Conservation (phyloP, 495 filamentous ascomycete species). For the Bacidia gigantensis region DNA sequence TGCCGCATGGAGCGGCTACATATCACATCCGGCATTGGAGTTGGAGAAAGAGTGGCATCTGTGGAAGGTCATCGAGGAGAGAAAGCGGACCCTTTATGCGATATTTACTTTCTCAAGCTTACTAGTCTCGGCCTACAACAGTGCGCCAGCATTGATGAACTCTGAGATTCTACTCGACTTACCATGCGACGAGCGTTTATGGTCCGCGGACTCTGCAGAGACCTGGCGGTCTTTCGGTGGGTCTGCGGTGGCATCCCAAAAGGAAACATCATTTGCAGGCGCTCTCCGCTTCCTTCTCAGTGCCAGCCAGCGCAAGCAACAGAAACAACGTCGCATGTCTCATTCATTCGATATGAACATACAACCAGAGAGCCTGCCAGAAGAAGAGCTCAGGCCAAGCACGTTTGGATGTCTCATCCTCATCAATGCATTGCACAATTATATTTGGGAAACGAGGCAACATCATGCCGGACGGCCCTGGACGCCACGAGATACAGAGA, state of each 20-base stretch:
- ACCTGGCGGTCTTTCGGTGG: slow-evolving; percentile 70
- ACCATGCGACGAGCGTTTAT: slow-evolving; percentile 88
- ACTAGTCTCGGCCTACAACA: slow-evolving; percentile 83
- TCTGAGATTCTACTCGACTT: slow-evolving; percentile 86
- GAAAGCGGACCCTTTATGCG: slow-evolving; percentile 85
- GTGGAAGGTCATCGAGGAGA: slow-evolving; percentile 82
- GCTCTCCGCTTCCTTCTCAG: slow-evolving; percentile 71
- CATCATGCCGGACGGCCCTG: slow-evolving; percentile 79
- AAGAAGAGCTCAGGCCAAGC: slow-evolving; percentile 66
- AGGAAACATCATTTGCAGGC: slow-evolving; percentile 53
- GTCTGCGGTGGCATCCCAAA: slow-evolving; percentile 46
- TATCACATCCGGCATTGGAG: slow-evolving; percentile 38
- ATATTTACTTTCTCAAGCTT: slow-evolving; percentile 87
- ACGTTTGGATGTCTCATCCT: slow-evolving; percentile 88
- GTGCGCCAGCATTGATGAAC: slow-evolving; percentile 79
- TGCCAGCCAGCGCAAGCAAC: slow-evolving; percentile 60
- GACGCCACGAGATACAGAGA: slow-evolving; percentile 84
- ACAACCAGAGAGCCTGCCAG: slow-evolving; percentile 35
- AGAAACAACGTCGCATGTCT: slow-evolving; percentile 34
- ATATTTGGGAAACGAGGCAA: slow-evolving; percentile 96
- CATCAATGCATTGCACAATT: slow-evolving; percentile 93
- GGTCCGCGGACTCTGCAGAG: slow-evolving; percentile 66
- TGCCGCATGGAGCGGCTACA: slow-evolving; percentile 10
- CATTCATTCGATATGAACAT: slow-evolving; percentile 34
- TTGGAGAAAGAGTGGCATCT: slow-evolving; percentile 73